Evolutionary conservation across 805 yeast genomes (phyloP).

Genomic region (Candida maesae): DNA sequence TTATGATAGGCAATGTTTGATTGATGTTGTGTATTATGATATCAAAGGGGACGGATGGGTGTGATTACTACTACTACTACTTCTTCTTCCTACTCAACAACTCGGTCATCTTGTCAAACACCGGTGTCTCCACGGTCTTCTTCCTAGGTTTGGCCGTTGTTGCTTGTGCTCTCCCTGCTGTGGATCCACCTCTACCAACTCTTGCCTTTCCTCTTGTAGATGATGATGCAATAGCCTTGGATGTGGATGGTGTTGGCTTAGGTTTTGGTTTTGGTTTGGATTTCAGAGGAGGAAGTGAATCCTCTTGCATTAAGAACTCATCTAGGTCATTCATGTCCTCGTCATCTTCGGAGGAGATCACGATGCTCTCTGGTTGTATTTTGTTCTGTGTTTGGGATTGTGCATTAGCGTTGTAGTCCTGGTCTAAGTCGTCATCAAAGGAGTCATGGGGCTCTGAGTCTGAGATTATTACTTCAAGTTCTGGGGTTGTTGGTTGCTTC

Average conservation of each 20-base stretch:
- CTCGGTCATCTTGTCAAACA: constrained; percentile 7
- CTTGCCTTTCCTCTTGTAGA: not conserved
- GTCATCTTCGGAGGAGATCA: constrained; percentile 2
- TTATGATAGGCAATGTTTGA: too few species aligned
- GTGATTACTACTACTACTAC: not conserved
- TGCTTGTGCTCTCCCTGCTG: not conserved
- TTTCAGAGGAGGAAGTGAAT: not conserved
- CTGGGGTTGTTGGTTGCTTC: constrained; percentile 1
- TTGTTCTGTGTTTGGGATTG: not conserved
- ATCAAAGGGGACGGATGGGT: too few species aligned
- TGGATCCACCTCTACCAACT: not conserved
- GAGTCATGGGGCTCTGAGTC: constrained; percentile 9
- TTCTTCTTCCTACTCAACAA: constrained; percentile 10
- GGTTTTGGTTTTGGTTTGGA: constrained; percentile 1
- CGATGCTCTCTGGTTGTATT: not conserved
- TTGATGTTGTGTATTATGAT: too few species aligned
- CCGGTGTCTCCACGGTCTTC: not conserved
- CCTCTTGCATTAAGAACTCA: not conserved
- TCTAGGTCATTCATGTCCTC: constrained; percentile 1
- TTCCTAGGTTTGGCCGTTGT: not conserved
- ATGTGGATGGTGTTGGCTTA: not conserved
- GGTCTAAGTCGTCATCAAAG: too few species aligned
- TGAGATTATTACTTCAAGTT: constrained; percentile 3
- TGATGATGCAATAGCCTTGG: too few species aligned
- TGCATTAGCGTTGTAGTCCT: too few species aligned